Evolutionary conservation across 768 basidiomycete genomes (phyloP), one percentile per base, ranked within the genome.

Genomic region (Lentinula lateritia): DNA sequence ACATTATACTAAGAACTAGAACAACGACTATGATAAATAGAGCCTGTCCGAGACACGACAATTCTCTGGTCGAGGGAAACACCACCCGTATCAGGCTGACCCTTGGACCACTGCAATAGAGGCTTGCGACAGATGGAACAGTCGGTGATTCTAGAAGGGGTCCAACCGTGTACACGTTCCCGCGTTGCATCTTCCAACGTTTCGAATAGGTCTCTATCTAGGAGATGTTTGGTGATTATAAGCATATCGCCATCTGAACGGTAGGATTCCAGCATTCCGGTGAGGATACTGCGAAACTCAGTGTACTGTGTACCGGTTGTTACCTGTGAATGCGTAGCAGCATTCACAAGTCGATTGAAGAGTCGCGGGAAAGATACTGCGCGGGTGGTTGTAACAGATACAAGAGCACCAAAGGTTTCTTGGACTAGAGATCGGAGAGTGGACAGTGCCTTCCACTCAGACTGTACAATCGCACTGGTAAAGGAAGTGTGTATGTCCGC

Each of bases 181-280:
- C 74, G 78, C 10, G 80, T 76, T 43, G 86, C 74, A 60, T 85
- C 77, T 41, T 87, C 84, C 50, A 95, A 76, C 0, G 82, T 82
- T 60, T 87, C 84, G 65, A 92, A 95, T 52, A 96, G 74, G 71
- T 98, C 96, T 36, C 89, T 82, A 63, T 90, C 83, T 46, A 95
- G 77, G 50, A 98, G 75, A 62, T 86, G 85, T 64, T 89, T 92
- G 23, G 93, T 90, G 67, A 96, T 94, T 46, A 80, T 74, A 28
- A 98, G 77, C 80, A 95, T 85, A 65, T 98, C 95, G 32, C 91
- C 92, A 65, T 99, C 95, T 3, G 90, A 86, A 42, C 89, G 86
- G 75, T 98, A 98, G 2, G 93, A 90, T 68, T 96, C 94, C 67
- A 98, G 74, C 93, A 98, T 99, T n/a, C 93, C 90, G 0, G 87